phyloP scores from a whole-genome alignment of 2,329 filamentous ascomycete species.

The Mycocentrospora acerina region DNA sequence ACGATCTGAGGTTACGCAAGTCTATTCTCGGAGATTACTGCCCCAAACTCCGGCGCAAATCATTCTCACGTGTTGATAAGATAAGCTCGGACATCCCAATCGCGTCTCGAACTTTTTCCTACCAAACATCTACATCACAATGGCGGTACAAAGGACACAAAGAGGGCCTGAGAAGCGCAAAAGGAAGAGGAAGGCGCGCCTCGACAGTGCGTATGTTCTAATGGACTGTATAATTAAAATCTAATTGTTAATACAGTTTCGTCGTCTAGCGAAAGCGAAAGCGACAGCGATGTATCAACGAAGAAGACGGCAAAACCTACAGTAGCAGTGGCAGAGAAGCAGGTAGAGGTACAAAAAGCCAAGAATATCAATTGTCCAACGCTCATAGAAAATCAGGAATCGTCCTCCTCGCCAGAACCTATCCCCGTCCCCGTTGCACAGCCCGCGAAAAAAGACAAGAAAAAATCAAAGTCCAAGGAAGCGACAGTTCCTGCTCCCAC shows the following conservation, averaged over 20 bases:
- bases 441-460: constrained; percentile 16
- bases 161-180: constrained; percentile 23
- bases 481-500: constrained; percentile 1
- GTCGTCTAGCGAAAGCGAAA: constrained; percentile 29
- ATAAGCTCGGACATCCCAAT: constrained; percentile 25
- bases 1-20: no score
- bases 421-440: neutral
- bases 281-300: constrained; percentile 30
- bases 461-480: neutral
- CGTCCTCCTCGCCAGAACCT: constrained; percentile 3
- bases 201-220: constrained; percentile 21
- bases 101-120: constrained; percentile 21
- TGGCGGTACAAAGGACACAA: constrained; percentile 24
- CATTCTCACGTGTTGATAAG: constrained; percentile 35
- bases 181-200: constrained; percentile 36
- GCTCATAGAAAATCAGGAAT: neutral
- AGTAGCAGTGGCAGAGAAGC: constrained; percentile 2
- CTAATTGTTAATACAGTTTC: constrained; percentile 25
- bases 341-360: neutral
- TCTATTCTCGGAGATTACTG: no score
- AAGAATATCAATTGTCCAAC: neutral
- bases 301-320: constrained; percentile 12
- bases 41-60: no score
- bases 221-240: no score
- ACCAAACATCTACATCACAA: constrained; percentile 5